Evolutionary conservation across 768 basidiomycete species (phyloP), one percentile per base, ranked within the genome.

Genomic region (Lactifluus pinguis): DNA sequence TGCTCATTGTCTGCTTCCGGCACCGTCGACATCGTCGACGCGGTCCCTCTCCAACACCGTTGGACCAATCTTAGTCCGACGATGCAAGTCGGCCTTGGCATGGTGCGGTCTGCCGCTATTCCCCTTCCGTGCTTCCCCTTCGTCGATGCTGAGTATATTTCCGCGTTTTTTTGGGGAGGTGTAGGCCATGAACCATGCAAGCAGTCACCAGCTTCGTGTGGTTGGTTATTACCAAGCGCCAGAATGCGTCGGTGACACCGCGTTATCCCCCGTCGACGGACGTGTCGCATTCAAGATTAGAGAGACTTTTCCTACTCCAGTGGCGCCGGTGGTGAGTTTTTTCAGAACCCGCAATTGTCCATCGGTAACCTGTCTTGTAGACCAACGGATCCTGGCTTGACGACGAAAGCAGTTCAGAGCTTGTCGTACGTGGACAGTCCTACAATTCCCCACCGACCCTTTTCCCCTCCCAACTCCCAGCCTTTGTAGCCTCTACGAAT

Each of bases 11-110:
- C 62, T 6, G 0, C 29, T 15, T 36, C 64, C 11, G 70, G 74
- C 49, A 68, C 72, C 1, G 79, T 88, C 47, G 70, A 71, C 56
- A 79, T 87, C 52, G 73, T 76, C 52, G 89, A 92, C 68, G 80
- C 83, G 3, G 76, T 93, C 42, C 91, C 91, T 15, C 76, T 93
- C 39, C 79, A 90, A 53, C 90, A 93, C 69, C 84, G 90, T 69
- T 92, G 89, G 89, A 89, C 88, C 7, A 85, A 80, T 66, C 76
- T 93, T 55, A 87, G 85, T 62, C 87, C 88, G 4, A 87, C 87
- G 84, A 90, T 90, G 86, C 89, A 91, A 69, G 84, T 89, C 62
- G 90, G 88, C 29, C 78, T 91, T 45, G 87, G 89, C 67, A 74
- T 89, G 68, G 89, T 88, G 65, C 65, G 83, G 73, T 9, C 15